Conservation (phyloP, 2,329 filamentous ascomycete genomes). For the Fusarium sp. region DNA sequence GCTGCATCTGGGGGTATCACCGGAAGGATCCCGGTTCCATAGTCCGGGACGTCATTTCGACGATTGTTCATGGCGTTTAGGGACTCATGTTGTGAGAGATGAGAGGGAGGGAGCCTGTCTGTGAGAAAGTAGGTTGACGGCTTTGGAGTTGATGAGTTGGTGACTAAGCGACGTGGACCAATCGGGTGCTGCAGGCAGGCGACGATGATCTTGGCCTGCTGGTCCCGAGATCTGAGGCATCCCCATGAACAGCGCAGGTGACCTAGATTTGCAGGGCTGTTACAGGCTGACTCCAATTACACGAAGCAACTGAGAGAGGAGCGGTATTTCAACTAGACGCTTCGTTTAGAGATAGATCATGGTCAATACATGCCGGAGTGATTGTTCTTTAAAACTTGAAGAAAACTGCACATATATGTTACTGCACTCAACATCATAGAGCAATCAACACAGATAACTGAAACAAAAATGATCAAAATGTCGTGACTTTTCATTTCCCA, state of each 20-base stretch:
- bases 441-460: not conserved
- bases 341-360: rapidly evolving
- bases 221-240: conserved; percentile 33
- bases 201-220: conserved; percentile 8
- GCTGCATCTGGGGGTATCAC: conserved; percentile 57
- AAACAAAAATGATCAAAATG: not conserved
- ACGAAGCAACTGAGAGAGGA: too few relatives aligned
- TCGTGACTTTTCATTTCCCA: conserved; percentile 28
- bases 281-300: not conserved
- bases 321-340: rapidly evolving
- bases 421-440: rapidly evolving
- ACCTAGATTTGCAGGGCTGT: not conserved
- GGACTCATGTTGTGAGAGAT: conserved; percentile 47
- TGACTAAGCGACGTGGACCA: conserved; percentile 44
- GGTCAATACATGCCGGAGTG: not conserved
- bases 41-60: conserved; percentile 50
- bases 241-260: conserved; percentile 11
- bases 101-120: not conserved
- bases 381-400: too few relatives aligned
- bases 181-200: conserved; percentile 23
- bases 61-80: conserved; percentile 52
- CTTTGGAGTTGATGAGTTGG: conserved; percentile 9
- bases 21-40: conserved; percentile 56
- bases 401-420: too few relatives aligned
- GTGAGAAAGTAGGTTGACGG: conserved; percentile 7